Base-by-base conservation (phyloP, 805 yeast species). In the Torulaspora maleeae region DNA sequence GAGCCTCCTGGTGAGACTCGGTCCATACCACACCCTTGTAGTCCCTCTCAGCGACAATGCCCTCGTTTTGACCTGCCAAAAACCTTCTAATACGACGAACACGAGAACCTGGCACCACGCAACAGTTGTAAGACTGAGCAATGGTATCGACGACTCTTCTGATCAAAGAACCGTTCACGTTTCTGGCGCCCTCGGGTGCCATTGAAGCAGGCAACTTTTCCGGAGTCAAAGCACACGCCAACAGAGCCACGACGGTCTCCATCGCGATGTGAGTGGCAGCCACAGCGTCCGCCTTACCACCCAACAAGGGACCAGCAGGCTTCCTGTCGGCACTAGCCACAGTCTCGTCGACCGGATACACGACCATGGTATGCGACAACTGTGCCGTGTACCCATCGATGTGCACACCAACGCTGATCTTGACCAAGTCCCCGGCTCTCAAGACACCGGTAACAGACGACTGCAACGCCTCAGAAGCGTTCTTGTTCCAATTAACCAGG, bases 1-100 rank as follows among this genome's bases (percentile, higher is more conserved):
- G 60, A 30, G 73, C 72, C 69, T 86, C 95, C 68, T 85, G 93
- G 65, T 85, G 85, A 30, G 82, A 74, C 69, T 86, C 95, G 43
- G 83, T 76, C 95, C 95, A 86, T 22, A 77, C 84, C 44, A 90
- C 95, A 61, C 96, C 96, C 68, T 91, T 90, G 69, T 85, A 86
- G 54, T 87, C 96, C 61, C 82, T 78, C 71, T 91, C 99, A 30
- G 90, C 91, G 52, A 89, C 93, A 44, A 89, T 73, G 63, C 89
- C 93, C 61, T 88, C 95, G 48, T 90, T 83, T 73, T 93, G 99
- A 43, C 99, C 99, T 32, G 95, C 95, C 61, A 93, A 78, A 59
- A 91, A 93, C 62, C 98, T 79, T 72, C 96, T 79, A 47, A 90
- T 76, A 66, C 96, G 79, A 70, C 99, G 83, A 35, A 93, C 86